Percentiles rank a stretch among this genome's conserved stretches.
phyloP scores from a whole-genome alignment of 306 rosid species.

The Fagus crenata region DNA sequence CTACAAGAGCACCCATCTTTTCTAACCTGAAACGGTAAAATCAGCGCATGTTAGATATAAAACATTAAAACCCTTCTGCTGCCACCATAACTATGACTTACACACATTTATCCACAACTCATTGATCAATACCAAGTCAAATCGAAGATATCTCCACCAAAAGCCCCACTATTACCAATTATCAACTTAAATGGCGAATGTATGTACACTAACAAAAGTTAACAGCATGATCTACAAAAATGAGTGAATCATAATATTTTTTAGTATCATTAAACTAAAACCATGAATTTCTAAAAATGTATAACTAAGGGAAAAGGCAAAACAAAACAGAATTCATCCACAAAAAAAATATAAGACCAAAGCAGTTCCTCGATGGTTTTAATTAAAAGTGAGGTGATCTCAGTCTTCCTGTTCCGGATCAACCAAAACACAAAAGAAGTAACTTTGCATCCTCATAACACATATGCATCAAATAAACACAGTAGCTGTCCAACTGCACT shows the following conservation, averaged over 20 bases:
- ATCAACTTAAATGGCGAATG: neutral
- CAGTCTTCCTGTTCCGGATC: neutral
- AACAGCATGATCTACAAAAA: neutral
- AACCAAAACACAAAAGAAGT: neutral
- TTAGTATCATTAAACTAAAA: neutral
- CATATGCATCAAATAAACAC: neutral
- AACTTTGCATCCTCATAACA: neutral
- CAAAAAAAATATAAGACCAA: neutral
- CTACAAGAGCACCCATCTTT: conserved; percentile 78
- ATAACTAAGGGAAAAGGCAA: too few relatives aligned
- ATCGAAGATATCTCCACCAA: neutral
- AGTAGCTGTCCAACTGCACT: neutral
- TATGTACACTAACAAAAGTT: neutral
- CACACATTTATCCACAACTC: neutral
- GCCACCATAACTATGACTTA: conserved; percentile 2
- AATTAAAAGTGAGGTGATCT: neutral
- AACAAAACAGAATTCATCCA: neutral
- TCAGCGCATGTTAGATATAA: conserved; percentile 8
- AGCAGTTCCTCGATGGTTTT: neutral
- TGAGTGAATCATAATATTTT: neutral
- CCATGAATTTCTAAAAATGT: neutral
- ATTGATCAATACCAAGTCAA: neutral
- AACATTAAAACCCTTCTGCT: neutral
- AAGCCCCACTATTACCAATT: neutral
- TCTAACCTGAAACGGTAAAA: conserved; percentile 45